Base-by-base conservation (phyloP, 768 basidiomycete species). In the Leccinum subgranulosum region DNA sequence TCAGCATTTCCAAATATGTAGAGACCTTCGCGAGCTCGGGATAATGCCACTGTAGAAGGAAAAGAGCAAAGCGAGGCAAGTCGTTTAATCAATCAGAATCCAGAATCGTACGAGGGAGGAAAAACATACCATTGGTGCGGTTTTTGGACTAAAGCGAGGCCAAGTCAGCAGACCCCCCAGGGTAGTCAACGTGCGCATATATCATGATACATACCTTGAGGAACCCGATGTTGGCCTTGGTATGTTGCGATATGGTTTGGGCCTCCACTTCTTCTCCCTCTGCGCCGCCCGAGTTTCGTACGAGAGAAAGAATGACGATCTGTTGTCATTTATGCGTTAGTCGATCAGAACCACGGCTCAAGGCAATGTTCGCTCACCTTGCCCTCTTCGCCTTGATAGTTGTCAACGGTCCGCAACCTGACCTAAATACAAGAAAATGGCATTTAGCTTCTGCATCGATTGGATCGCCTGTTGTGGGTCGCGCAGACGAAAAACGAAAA, bases 381-480 rank as follows among this genome's bases (percentile, higher is more conserved):
- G 2, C 81, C 85, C 73, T 89, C 88, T 57, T 87, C 83, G 3
- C 88, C 90, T 69, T 92, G 90, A 65, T 83, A 92, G 51, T 86
- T 90, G 60, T 92, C 89, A 2, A 92, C 81, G 0, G 89, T 91
- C 6, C 90, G 81, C 6, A 92, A 74, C 8, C 81, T 79, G 43
- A 90, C 81, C 87, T 89, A 51, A 19, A 9, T 23, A 5, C 25
- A 17, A n/a, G 0, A 39, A 39, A 17, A 39, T 39, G 36, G 8
- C 36, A 7, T 39, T 17, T 17, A 39, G 3, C 36, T 6, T 56
- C n/a, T 54, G 48, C 33, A 29, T n/a, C 14, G 14, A 15, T 5
- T 2, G 7, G 19, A 43, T n/a, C 23, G 41, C 17, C 3, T 15
- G 15, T 17, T 15, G 34, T 15, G 17, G 36, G 36, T 39, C 36